phyloP scores from a whole-genome alignment of 139 green algal species.

The Picochlorum sp. region DNA sequence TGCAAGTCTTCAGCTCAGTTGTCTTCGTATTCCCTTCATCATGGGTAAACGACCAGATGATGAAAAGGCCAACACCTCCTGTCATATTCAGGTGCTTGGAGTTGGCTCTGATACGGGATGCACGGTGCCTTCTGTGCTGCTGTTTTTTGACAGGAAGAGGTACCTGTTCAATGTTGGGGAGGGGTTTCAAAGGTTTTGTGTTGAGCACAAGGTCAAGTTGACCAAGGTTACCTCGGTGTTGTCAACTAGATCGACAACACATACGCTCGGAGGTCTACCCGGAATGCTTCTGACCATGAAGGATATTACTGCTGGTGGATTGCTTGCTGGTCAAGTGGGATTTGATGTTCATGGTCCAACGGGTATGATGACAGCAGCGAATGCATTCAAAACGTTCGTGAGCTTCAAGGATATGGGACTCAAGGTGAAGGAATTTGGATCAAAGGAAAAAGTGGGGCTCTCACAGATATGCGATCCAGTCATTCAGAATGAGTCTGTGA shows the following conservation, averaged over 20 bases:
- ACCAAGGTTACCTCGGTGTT: slow-evolving; percentile 41
- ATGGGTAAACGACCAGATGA: slow-evolving; percentile 21
- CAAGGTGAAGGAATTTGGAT: slow-evolving; percentile 24
- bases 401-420: slow-evolving; percentile 25
- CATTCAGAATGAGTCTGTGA: slow-evolving; percentile 33
- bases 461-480: slow-evolving; percentile 5
- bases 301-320: slow-evolving; percentile 20
- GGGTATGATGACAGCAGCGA: slow-evolving; percentile 30
- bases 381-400: slow-evolving; percentile 39
- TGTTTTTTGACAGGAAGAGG: slow-evolving; percentile 84
- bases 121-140: slow-evolving; percentile 66
- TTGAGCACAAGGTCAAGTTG: slow-evolving; percentile 77
- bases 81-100: slow-evolving; percentile 41
- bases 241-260: slow-evolving; percentile 57
- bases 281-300: slow-evolving; percentile 61
- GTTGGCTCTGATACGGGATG: slow-evolving; percentile 55
- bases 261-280: slow-evolving; percentile 74
- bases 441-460: background rate
- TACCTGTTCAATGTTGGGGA: slow-evolving; percentile 95
- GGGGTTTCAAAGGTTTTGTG: slow-evolving; percentile 80
- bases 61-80: slow-evolving; percentile 28
- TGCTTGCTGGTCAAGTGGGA: slow-evolving; percentile 14
- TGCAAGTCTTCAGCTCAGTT: background rate
- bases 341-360: slow-evolving; percentile 26
- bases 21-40: background rate